Evolutionary conservation across 2,329 filamentous ascomycete species (phyloP).

Genomic region (Phoma sp.): DNA sequence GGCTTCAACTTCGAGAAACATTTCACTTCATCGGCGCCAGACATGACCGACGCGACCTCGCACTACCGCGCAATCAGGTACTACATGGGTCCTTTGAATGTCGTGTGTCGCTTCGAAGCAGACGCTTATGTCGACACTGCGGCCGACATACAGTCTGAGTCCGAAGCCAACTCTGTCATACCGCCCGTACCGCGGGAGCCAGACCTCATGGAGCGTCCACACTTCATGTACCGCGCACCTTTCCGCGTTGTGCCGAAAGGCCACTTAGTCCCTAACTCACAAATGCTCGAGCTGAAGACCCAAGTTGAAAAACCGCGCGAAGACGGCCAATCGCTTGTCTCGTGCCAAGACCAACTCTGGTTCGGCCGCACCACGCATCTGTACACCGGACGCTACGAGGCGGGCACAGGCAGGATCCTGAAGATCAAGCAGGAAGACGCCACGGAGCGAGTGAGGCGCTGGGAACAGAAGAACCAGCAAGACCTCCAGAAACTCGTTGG

Average conservation of each 20-base stretch:
- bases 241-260: constrained; percentile 35
- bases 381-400: constrained; percentile 29
- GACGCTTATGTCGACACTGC: constrained; percentile 35
- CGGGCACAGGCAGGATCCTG: constrained; percentile 17
- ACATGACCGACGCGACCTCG: constrained; percentile 35
- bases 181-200: neutral
- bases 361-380: constrained; percentile 39
- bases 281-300: constrained; percentile 38
- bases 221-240: constrained; percentile 23
- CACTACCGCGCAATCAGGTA: constrained; percentile 42
- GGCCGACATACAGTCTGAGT: constrained; percentile 16
- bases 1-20: constrained; percentile 37
- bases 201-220: constrained; percentile 17
- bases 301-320: constrained; percentile 19
- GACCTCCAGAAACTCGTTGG: constrained; percentile 31
- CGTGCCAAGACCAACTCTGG: constrained; percentile 40
- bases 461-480: constrained; percentile 33
- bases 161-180: constrained; percentile 13
- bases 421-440: constrained; percentile 26
- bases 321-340: constrained; percentile 7
- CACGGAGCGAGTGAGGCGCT: constrained; percentile 22
- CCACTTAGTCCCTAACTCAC: constrained; percentile 26
- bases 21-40: constrained; percentile 29
- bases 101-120: constrained; percentile 38
- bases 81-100: constrained; percentile 32